Evolutionary conservation across 192 early-diverging fungal species (phyloP), one percentile per base, ranked within the genome.

Genomic region (Dissophora globulifera): DNA sequence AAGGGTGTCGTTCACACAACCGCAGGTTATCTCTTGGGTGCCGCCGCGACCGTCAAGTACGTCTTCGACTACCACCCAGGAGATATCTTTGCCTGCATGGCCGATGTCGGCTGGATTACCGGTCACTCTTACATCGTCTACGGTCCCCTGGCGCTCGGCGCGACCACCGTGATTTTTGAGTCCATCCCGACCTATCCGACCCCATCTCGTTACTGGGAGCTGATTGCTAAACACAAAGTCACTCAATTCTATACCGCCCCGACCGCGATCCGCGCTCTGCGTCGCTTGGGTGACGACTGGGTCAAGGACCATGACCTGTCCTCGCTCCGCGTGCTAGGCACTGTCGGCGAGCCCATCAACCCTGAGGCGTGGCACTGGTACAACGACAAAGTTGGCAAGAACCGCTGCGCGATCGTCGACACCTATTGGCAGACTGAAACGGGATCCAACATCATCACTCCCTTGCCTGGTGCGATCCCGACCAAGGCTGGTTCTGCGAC

Each of bases 301-400:
- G 86, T 97, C 20, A 82, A 87, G 56, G 83, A 84, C 31, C 91
- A 92, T 84, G 89, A 94, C 43, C 84, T 98, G 52, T 89, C 88
- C 40, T 86, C 89, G n/a, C 87, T 98, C 38, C 89, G 95, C 58
- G 87, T 97, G 29, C 88, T 98, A 20, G 96, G 95, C 42, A 92
- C 93, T 22, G 96, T 98, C 16, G 96, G 96, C 45, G 96, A 98
- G 83, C 96, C 96, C 54, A 98, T 98, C 81, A 96, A 97, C 79
- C 94, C 95, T 38, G 95, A 97, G 69, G 95, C 96, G 7, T 98
- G 96, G 96, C 80, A 88, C 56, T 98, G 96, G 96, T 98, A 98
- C 85, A 85, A 95, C 84, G 86, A 93, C 30, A 88, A 93, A 20
- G 92, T 98, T n/a, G 95, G 95, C 25, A 85, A 90, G 50, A 83